Evolutionary conservation across 768 basidiomycete genomes (phyloP).

Genomic region (Leccinum subgranulosum): DNA sequence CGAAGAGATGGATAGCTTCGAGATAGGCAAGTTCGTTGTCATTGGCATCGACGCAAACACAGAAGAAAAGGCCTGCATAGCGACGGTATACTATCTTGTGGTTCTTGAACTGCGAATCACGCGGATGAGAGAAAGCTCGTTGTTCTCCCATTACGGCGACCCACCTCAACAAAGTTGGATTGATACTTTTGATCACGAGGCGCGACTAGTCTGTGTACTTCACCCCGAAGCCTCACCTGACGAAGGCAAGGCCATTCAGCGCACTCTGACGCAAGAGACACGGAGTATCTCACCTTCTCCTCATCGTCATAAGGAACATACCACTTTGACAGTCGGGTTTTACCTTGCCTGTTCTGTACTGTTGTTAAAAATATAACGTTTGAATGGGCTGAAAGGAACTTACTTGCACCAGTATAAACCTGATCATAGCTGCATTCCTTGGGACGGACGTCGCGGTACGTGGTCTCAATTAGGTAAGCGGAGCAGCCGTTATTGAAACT

Average conservation of each 20-base stretch:
- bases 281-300: conserved; percentile 70
- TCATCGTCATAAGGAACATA: conserved; percentile 99
- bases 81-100: conserved; percentile 97
- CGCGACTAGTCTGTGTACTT: conserved; percentile 94
- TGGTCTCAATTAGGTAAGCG: conserved; percentile 16
- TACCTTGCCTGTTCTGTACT: conserved; percentile 91
- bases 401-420: conserved; percentile 96
- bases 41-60: conserved; percentile 94
- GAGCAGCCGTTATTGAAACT: neutral
- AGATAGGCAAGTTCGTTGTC: conserved; percentile 98
- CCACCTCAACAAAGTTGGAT: conserved; percentile 97
- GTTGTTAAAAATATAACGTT: neutral
- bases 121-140: conserved; percentile 4
- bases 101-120: conserved; percentile 75
- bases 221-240: conserved; percentile 89
- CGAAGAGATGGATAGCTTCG: conserved; percentile 97
- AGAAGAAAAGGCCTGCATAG: conserved; percentile 98
- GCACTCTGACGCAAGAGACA: neutral
- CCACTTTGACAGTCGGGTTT: conserved; percentile 97
- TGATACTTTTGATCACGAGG: conserved; percentile 98
- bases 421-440: conserved; percentile 64
- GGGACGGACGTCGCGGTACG: conserved; percentile 1
- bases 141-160: conserved; percentile 18
- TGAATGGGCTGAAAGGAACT: conserved; percentile 14
- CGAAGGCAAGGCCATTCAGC: neutral